phyloP scores from a whole-genome alignment of 176 grass and related monocot species.

The Thalia dealbata region DNA sequence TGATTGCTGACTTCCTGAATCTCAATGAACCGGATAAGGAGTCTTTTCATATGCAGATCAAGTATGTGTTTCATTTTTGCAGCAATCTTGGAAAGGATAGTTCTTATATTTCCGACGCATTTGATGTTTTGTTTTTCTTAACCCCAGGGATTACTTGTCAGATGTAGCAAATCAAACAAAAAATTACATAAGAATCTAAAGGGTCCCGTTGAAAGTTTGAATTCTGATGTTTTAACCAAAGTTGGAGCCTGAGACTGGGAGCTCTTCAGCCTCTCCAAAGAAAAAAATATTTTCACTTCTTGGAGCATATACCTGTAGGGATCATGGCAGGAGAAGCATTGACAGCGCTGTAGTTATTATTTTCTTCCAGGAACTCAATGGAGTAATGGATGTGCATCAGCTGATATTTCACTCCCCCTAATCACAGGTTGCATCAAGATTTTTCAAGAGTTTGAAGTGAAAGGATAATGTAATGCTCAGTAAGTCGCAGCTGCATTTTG shows the following conservation, averaged over 20 bases:
- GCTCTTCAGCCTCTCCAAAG: too few relatives aligned
- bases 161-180: conserved; percentile 31
- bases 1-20: conserved; percentile 61
- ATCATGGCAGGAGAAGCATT: too few relatives aligned
- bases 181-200: conserved; percentile 92
- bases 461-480: background rate
- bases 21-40: conserved; percentile 36
- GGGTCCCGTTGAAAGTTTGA: conserved; percentile 48
- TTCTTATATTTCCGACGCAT: background rate
- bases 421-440: background rate
- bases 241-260: conserved; percentile 33
- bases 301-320: too few relatives aligned
- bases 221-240: conserved; percentile 45
- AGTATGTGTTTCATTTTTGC: conserved; percentile 35
- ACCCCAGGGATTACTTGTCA: conserved; percentile 64
- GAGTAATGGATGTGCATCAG: background rate
- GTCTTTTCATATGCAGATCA: conserved; percentile 47
- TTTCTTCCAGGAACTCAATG: background rate
- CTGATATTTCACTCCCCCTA: background rate
- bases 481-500: background rate
- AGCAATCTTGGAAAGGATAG: too few relatives aligned
- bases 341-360: conserved; percentile 19
- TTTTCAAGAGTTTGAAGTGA: conserved; percentile 6
- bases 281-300: too few relatives aligned
- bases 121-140: conserved; percentile 17